Percentiles rank a stretch among this genome's conserved stretches.
phyloP scores from a whole-genome alignment of 169 alveolate species.

The Amoebophrya sp. region DNA sequence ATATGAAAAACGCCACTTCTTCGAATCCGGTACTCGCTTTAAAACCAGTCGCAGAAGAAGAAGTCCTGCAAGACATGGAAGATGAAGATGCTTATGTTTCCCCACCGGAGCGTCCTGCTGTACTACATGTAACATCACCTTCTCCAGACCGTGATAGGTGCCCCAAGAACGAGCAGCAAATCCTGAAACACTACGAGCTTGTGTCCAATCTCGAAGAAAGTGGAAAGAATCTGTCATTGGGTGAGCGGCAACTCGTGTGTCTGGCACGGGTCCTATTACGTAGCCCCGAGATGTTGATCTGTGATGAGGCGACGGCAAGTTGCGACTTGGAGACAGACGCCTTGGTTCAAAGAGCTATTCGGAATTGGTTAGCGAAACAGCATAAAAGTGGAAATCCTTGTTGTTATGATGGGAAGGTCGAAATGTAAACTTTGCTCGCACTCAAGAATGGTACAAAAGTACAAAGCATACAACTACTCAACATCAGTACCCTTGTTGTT shows the following conservation, averaged over 20 bases:
- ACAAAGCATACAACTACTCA: too few species aligned
- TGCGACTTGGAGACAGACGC: constrained; percentile 62
- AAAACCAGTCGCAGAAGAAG: too few species aligned
- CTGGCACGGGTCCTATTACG: constrained; percentile 67
- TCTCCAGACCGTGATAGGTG: too few species aligned
- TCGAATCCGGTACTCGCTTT: not conserved
- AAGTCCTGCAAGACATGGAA: too few species aligned
- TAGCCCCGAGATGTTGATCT: constrained; percentile 58
- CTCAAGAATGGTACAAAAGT: too few species aligned
- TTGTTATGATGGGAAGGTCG: too few species aligned
- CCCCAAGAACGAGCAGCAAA: constrained; percentile 7
- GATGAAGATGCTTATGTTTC: too few species aligned
- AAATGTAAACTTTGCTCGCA: too few species aligned
- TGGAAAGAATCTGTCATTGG: constrained; percentile 58
- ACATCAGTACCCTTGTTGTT: too few species aligned
- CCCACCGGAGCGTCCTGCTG: too few species aligned
- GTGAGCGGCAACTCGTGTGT: constrained; percentile 69
- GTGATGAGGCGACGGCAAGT: constrained; percentile 73
- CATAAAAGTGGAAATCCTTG: too few species aligned
- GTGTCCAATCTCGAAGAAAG: constrained; percentile 53
- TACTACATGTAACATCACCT: too few species aligned
- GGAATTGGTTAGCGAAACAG: constrained; percentile 44
- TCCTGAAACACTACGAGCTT: constrained; percentile 44
- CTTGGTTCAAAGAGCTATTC: constrained; percentile 53
- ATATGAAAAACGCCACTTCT: not conserved